These are phyloP conservation scores for Closterium sp. DNA, from an alignment of 139 green algal species.

Conservation along the genomic window DNA sequence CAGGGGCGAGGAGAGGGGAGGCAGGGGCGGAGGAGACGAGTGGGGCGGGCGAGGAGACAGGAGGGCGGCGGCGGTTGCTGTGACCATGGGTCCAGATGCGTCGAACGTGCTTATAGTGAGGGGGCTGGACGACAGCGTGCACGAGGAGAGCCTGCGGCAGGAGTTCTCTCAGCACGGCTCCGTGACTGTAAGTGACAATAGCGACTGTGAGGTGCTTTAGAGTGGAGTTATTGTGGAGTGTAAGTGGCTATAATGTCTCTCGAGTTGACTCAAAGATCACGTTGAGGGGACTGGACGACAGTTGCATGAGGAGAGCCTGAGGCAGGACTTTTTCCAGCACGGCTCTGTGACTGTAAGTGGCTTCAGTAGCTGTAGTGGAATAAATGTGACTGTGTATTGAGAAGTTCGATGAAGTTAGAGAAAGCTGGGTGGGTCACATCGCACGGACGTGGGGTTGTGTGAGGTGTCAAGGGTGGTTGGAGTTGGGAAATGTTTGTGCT, in stretches of 20 bases:
- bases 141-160: conserved; percentile 25
- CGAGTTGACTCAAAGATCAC: too few relatives aligned
- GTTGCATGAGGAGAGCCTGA: conserved; percentile 4
- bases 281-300: neutral
- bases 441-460: too few relatives aligned
- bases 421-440: too few relatives aligned
- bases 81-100: neutral
- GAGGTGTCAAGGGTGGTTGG: too few relatives aligned
- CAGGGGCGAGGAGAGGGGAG: neutral
- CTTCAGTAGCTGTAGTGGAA: too few relatives aligned
- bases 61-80: neutral
- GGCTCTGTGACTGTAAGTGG: conserved; percentile 14
- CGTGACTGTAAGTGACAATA: conserved; percentile 10
- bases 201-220: too few relatives aligned
- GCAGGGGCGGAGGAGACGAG: neutral
- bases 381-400: neutral
- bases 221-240: neutral
- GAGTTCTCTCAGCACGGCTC: conserved; percentile 32
- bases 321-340: conserved; percentile 28
- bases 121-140: conserved; percentile 8
- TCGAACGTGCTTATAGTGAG: conserved; percentile 31
- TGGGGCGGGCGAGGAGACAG: neutral
- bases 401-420: too few relatives aligned
- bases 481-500: too few relatives aligned
- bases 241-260: neutral